These are phyloP conservation scores for Hemileccinum impolitum DNA, from an alignment of 768 basidiomycete species.

Conservation along the genomic window DNA sequence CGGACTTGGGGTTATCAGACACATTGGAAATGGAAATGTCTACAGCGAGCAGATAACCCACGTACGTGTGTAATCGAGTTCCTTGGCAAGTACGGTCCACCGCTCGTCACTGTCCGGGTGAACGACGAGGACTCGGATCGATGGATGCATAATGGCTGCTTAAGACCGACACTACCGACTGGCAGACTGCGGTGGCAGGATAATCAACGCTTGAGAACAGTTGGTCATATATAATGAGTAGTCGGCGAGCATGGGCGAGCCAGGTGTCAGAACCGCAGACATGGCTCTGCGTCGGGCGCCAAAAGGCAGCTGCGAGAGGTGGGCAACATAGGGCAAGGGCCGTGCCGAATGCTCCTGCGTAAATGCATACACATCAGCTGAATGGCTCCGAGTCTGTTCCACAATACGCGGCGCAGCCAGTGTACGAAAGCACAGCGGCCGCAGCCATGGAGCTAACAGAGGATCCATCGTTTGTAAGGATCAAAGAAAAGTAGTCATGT, in stretches of 20 bases:
- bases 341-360: slow-evolving; percentile 40
- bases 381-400: slow-evolving; percentile 12
- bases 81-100: slow-evolving; percentile 35
- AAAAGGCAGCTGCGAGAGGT: slow-evolving; percentile 48
- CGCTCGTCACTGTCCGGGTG: slow-evolving; percentile 41
- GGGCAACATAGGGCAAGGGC: slow-evolving; percentile 47
- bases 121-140: slow-evolving; percentile 41
- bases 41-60: slow-evolving; percentile 37
- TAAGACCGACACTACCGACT: slow-evolving; percentile 32
- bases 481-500: slow-evolving; percentile 6
- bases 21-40: slow-evolving; percentile 16
- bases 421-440: slow-evolving; percentile 9
- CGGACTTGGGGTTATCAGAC: slow-evolving; percentile 25
- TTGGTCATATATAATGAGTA: slow-evolving; percentile 43
- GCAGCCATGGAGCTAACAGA: neutral
- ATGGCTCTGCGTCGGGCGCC: slow-evolving; percentile 37
- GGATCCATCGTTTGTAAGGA: slow-evolving; percentile 9
- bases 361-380: slow-evolving; percentile 14
- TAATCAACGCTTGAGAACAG: slow-evolving; percentile 31
- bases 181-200: slow-evolving; percentile 5
- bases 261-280: slow-evolving; percentile 41
- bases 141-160: slow-evolving; percentile 34
- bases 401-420: slow-evolving; percentile 5
- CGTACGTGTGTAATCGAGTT: slow-evolving; percentile 36
- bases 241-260: slow-evolving; percentile 43